Base-by-base conservation (phyloP, 2,329 filamentous ascomycete species). In the Zalaria obscura region DNA sequence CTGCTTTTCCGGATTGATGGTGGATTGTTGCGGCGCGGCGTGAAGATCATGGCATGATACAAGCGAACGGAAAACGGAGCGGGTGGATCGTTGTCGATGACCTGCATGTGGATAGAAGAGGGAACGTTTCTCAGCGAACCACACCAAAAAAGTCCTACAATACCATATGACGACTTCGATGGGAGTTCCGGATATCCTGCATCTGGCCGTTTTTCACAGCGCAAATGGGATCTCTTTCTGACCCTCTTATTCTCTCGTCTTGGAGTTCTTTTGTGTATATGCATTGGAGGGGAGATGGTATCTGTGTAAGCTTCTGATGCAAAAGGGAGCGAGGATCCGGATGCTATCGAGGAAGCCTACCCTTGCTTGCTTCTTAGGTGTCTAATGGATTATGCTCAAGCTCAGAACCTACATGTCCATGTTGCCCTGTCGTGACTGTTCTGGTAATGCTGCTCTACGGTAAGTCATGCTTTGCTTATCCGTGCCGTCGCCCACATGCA, bases 281-380 rank as follows among this genome's bases (percentile, higher is more conserved):
- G 49, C 47, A 48, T 43, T 45, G 52, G 48, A 55, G 53, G 51
- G 43, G 54, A 57, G 53, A 51, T 52, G 53, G 45, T 40, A 44
- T 41, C 38, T 33, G 35, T 45, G 46, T 46, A 46, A 51, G 47
- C 49, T 47, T 47, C 41, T 48, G 40, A 41, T 46, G 33, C 43
- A 48, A 18, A 18, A 18, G 18, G 44, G 42, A 50, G 47, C 40
- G 40, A 44, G 39, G 42, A 45, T 45, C 48, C 51, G 48, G 49
- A 53, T 49, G 50, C 50, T 47, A 61, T 66, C 61, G 61, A 67
- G 63, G 63, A 67, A 59, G 58, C 61, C 62, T 64, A 58, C 55
- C 60, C 59, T 53, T 62, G 62, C 62, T 56, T 58, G 56, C 41
- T 36, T 39, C 36, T 7, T 32, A 32, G 29, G 29, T n/a, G 29